These are phyloP conservation scores for Polytolypa hystricis DNA, from an alignment of 2,329 filamentous ascomycete species.

Conservation along the genomic window DNA sequence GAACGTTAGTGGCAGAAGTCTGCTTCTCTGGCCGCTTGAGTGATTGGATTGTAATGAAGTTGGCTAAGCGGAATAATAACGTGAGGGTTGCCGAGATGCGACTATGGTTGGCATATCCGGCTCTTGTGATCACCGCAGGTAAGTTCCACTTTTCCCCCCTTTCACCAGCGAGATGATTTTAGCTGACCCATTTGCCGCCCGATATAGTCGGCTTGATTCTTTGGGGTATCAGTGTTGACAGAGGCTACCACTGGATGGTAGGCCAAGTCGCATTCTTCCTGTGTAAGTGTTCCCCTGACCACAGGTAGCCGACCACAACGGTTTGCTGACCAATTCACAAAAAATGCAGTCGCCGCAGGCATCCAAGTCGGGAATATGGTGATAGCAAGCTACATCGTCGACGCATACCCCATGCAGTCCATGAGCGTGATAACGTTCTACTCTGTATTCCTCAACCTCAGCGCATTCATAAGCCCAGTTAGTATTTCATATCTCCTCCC, in stretches of 20 bases:
- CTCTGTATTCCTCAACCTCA: constrained; percentile 42
- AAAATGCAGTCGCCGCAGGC: constrained; percentile 37
- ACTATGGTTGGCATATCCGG: constrained; percentile 46
- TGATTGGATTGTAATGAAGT: constrained; percentile 38
- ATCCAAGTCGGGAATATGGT: constrained; percentile 48
- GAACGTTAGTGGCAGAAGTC: constrained; percentile 41
- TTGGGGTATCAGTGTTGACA: constrained; percentile 46
- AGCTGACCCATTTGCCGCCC: constrained; percentile 2
- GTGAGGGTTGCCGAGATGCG: constrained; percentile 43
- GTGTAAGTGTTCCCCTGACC: constrained; percentile 31
- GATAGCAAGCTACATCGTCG: constrained; percentile 43
- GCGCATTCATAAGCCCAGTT: constrained; percentile 37
- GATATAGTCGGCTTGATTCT: constrained; percentile 39
- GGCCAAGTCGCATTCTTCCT: constrained; percentile 47
- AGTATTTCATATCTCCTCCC: constrained; percentile 8
- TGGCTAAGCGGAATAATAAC: constrained; percentile 35
- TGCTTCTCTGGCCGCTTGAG: constrained; percentile 43
- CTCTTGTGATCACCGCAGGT: constrained; percentile 36
- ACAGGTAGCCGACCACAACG: no score
- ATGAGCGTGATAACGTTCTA: constrained; percentile 47
- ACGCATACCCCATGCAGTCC: constrained; percentile 45
- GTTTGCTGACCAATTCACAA: no score
- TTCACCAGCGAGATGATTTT: background rate
- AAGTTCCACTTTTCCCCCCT: constrained; percentile 7
- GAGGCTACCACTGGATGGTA: constrained; percentile 45